Evolutionary conservation across 768 basidiomycete genomes (phyloP).

Genomic region (Neoboletus magnificus): DNA sequence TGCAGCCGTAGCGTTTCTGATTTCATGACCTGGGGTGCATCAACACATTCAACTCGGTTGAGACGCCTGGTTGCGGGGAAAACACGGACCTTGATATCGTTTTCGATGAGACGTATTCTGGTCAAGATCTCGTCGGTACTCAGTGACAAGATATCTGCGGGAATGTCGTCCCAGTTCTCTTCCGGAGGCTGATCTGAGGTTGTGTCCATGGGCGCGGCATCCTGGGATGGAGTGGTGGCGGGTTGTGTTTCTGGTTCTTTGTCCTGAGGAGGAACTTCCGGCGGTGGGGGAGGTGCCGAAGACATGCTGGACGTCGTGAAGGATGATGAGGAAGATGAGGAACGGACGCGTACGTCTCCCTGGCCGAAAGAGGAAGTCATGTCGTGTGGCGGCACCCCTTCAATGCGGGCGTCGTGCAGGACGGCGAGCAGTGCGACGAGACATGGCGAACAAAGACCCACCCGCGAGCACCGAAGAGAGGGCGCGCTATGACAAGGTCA

Average conservation of each 20-base stretch:
- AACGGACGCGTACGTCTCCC: constrained; percentile 26
- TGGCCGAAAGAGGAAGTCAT: constrained; percentile 25
- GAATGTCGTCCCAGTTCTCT: constrained; percentile 90
- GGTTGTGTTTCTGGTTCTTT: constrained; percentile 48
- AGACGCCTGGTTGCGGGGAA: background rate
- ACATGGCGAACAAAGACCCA: constrained; percentile 39
- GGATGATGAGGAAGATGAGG: background rate
- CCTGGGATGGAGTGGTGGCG: constrained; percentile 29
- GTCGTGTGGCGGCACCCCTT: constrained; percentile 1
- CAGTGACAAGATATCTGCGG: constrained; percentile 77
- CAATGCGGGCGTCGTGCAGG: background rate
- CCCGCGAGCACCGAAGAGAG: constrained; percentile 62
- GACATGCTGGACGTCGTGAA: constrained; percentile 40
- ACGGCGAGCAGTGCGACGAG: background rate
- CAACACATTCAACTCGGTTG: background rate
- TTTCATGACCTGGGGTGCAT: constrained; percentile 78
- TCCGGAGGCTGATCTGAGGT: constrained; percentile 66
- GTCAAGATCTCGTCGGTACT: constrained; percentile 85
- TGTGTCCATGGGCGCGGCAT: constrained; percentile 60
- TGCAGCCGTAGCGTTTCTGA: constrained; percentile 89
- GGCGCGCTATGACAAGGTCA: constrained; percentile 65
- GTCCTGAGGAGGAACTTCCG: constrained; percentile 39
- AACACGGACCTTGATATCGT: constrained; percentile 81
- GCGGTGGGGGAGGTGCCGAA: constrained; percentile 54
- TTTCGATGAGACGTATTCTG: constrained; percentile 90